A percentile compares a stretch with the other conserved stretches of the same genome.
Conservation (phyloP, 1,284 basidiomycete genomes). For the Trametes sp. region DNA sequence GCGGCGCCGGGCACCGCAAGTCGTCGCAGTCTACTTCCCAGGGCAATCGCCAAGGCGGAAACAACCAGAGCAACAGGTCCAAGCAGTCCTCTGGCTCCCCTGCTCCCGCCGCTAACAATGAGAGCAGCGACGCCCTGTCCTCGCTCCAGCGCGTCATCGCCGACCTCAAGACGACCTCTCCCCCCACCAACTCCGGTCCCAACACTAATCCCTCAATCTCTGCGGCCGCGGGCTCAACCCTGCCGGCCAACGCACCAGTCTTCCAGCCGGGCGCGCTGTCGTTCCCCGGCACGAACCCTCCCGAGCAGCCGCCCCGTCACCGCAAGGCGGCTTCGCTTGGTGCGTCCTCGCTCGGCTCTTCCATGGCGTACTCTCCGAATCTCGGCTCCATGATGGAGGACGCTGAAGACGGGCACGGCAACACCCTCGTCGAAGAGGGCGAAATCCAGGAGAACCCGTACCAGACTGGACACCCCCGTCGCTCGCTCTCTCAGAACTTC, state of each 20-base stretch:
- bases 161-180: conserved; percentile 80
- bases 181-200: conserved; percentile 51
- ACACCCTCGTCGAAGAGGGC: conserved; percentile 71
- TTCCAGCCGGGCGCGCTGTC: conserved; percentile 72
- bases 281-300: conserved; percentile 54
- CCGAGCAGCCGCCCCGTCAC: conserved; percentile 67
- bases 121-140: conserved; percentile 76
- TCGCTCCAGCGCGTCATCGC: conserved; percentile 85
- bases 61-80: conserved; percentile 46
- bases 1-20: conserved; percentile 62
- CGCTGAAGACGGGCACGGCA: conserved; percentile 63
- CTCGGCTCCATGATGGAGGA: conserved; percentile 85
- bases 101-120: conserved; percentile 56
- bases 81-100: conserved; percentile 52
- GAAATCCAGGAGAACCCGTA: conserved; percentile 71
- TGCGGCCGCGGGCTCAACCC: conserved; percentile 55
- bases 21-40: conserved; percentile 61
- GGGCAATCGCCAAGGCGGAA: conserved; percentile 46
- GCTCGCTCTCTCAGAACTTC: conserved; percentile 82
- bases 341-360: conserved; percentile 59
- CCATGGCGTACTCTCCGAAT: conserved; percentile 77
- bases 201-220: conserved; percentile 48
- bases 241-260: conserved; percentile 70
- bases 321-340: conserved; percentile 83
- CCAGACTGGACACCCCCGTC: conserved; percentile 67